Evolutionary conservation across 2,329 filamentous ascomycete genomes (phyloP).

Genomic region (Metarhizium anisopliae): DNA sequence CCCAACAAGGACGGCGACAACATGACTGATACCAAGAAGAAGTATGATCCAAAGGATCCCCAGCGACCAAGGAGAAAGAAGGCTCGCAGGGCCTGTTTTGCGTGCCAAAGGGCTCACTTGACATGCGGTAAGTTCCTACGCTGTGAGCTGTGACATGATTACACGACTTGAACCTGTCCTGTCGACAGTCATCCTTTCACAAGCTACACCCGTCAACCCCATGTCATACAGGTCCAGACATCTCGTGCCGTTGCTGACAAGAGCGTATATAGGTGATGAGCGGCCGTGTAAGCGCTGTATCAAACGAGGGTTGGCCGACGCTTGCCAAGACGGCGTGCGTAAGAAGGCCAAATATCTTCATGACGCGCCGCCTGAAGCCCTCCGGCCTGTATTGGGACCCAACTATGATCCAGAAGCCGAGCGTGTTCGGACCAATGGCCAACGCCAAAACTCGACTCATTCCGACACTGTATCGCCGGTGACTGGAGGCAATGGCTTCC

Average conservation of each 20-base stretch:
- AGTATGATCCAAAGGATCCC: constrained; percentile 80
- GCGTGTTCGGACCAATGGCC: constrained; percentile 35
- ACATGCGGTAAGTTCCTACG: constrained; percentile 76
- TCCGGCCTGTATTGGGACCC: constrained; percentile 74
- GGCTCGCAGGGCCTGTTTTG: constrained; percentile 88
- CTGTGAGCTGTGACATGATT: neutral
- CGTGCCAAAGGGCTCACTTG: constrained; percentile 92
- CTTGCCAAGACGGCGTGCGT: constrained; percentile 89
- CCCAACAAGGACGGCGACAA: constrained; percentile 40
- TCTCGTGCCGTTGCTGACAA: neutral
- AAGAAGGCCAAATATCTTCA: constrained; percentile 99
- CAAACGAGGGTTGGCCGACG: constrained; percentile 82
- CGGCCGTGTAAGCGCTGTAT: constrained; percentile 89
- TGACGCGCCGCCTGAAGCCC: constrained; percentile 82
- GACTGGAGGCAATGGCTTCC: constrained; percentile 35
- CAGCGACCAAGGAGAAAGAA: constrained; percentile 87
- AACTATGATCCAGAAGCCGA: constrained; percentile 53
- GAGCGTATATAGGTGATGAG: constrained; percentile 64
- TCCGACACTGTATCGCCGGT: constrained; percentile 33
- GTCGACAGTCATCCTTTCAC: constrained; percentile 11
- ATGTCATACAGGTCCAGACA: neutral
- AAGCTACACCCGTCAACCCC: constrained; percentile 14
- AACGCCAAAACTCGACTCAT: constrained; percentile 38
- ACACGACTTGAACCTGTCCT: neutral
- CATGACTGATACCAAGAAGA: constrained; percentile 51